These are phyloP conservation scores for Syzygium oleosum DNA, from an alignment of 345 rosid genomes.

Conservation along the genomic window DNA sequence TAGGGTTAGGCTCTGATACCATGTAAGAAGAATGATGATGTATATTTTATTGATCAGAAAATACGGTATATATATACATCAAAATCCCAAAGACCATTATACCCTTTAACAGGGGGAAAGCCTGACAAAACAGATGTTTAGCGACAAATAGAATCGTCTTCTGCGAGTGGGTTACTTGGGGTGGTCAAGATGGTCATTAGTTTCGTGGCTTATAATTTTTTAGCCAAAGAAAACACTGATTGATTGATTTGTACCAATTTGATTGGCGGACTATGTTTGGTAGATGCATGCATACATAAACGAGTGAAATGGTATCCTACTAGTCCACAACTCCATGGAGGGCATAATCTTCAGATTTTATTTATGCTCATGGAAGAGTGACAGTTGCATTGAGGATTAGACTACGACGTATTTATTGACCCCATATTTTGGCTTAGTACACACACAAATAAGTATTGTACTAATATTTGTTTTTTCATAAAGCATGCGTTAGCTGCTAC, in stretches of 20 bases:
- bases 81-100: too few species aligned
- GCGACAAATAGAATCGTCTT: neutral
- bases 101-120: too few species aligned
- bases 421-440: neutral
- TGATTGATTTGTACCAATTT: neutral
- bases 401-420: neutral
- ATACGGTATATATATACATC: too few species aligned
- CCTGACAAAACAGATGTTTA: neutral
- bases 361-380: neutral
- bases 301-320: neutral
- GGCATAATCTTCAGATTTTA: neutral
- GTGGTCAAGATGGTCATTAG: neutral
- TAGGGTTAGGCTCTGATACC: too few species aligned
- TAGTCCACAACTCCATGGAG: neutral
- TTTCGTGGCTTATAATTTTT: neutral
- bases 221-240: neutral
- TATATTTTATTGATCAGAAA: too few species aligned
- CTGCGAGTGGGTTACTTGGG: neutral
- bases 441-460: neutral
- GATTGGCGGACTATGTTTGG: neutral
- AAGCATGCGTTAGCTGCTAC: neutral
- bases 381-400: neutral
- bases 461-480: neutral
- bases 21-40: too few species aligned
- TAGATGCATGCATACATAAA: neutral